Conservation (phyloP, 805 yeast species). For the Kuraishia cidri region DNA sequence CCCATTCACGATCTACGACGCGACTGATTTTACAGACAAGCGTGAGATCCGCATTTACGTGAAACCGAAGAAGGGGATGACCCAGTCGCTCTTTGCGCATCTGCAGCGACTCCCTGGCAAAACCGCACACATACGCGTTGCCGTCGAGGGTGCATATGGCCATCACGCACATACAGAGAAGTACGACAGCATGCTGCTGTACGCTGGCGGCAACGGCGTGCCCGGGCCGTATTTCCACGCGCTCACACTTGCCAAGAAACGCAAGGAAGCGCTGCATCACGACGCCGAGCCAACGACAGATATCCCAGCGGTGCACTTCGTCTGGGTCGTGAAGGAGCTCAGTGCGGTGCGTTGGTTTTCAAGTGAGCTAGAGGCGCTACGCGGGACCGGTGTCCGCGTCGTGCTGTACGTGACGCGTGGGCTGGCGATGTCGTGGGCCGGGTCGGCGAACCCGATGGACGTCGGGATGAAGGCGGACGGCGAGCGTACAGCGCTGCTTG, state of each 20-base stretch:
- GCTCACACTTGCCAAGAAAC: conserved; percentile 14
- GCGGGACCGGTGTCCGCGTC: conserved; percentile 19
- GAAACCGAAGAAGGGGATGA: conserved; percentile 50
- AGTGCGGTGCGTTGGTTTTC: conserved; percentile 41
- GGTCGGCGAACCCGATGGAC: too few relatives aligned
- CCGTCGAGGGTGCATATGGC: conserved; percentile 70
- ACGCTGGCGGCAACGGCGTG: conserved; percentile 74
- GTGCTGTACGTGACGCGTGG: conserved; percentile 21
- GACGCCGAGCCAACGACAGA: too few relatives aligned
- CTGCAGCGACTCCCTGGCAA: conserved; percentile 18
- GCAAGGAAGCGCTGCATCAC: conserved; percentile 15
- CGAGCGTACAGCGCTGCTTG: not conserved
- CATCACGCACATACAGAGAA: conserved; percentile 33
- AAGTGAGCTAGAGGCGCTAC: conserved; percentile 28
- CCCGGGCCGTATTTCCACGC: conserved; percentile 44
- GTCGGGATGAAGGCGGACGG: too few relatives aligned
- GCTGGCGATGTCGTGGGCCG: too few relatives aligned
- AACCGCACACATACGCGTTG: conserved; percentile 20
- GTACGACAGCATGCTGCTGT: conserved; percentile 44
- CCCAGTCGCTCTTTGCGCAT: conserved; percentile 28
- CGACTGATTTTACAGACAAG: not conserved
- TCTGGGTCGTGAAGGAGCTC: conserved; percentile 57
- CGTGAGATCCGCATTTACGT: conserved; percentile 2
- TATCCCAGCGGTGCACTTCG: conserved; percentile 39
- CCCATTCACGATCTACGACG: conserved; percentile 54